Evolutionary conservation across 495 filamentous ascomycete species (phyloP).

Genomic region (Penicillium flavigenum): DNA sequence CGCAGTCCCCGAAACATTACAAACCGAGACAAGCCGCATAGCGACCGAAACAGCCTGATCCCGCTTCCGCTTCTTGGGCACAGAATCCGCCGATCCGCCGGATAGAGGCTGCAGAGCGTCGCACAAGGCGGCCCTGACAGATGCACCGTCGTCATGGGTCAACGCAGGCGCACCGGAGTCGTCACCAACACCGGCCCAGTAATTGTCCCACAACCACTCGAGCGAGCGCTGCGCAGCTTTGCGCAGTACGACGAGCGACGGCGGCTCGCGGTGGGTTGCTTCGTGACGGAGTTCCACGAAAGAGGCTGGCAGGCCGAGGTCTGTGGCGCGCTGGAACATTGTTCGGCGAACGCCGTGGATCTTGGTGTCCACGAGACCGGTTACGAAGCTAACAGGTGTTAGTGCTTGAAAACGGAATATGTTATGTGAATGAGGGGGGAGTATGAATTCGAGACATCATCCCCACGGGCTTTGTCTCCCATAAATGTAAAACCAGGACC

Average conservation of each 20-base stretch:
- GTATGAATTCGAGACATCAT: not conserved
- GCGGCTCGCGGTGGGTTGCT: constrained; percentile 83
- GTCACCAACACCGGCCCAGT: constrained; percentile 59
- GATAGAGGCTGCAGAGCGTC: constrained; percentile 23
- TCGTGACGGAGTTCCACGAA: constrained; percentile 91
- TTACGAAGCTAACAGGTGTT: constrained; percentile 69
- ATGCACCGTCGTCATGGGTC: constrained; percentile 15
- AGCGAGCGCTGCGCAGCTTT: constrained; percentile 64
- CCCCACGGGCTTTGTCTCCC: not conserved
- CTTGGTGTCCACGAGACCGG: constrained; percentile 76
- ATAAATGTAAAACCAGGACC: not conserved
- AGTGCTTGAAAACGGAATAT: not conserved
- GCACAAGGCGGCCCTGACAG: constrained; percentile 23
- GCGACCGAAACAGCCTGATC: constrained; percentile 28
- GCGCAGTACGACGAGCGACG: constrained; percentile 67
- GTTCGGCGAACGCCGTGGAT: constrained; percentile 65
- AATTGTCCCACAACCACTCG: constrained; percentile 84
- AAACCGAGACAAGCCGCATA: constrained; percentile 32
- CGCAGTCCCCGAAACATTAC: constrained; percentile 24
- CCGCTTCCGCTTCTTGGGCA: constrained; percentile 37
- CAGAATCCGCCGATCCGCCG: constrained; percentile 15
- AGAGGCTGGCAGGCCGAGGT: constrained; percentile 71
- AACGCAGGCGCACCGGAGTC: constrained; percentile 5
- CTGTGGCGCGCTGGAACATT: constrained; percentile 80
- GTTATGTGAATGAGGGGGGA: not conserved